A percentile compares a stretch with the other conserved stretches of the same genome.
Conservation (phyloP, 257 asterid species). For the Verbena officinalis region DNA sequence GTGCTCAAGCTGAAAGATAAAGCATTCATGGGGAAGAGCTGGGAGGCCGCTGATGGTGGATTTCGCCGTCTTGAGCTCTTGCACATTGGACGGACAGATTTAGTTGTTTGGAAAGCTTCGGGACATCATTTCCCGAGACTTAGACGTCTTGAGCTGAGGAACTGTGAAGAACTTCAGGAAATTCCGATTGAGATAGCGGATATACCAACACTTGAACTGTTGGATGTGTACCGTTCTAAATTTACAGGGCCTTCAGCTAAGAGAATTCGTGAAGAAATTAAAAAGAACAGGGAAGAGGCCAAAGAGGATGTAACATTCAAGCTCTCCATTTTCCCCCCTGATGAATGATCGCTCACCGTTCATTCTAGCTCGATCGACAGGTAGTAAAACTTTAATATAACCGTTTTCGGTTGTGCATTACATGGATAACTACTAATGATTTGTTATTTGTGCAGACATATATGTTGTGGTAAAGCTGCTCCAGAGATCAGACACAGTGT, state of each 20-base stretch:
- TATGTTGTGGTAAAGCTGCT: too few relatives aligned
- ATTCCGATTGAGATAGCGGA: constrained; percentile 23
- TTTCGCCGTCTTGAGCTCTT: constrained; percentile 24
- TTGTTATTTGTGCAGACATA: too few relatives aligned
- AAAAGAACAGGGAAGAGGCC: background rate
- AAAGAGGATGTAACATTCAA: too few relatives aligned
- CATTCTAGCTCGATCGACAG: background rate
- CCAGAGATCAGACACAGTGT: too few relatives aligned
- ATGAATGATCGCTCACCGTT: background rate
- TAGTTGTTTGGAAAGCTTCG: constrained; percentile 17
- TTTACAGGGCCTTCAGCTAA: constrained; percentile 8
- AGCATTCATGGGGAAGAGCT: constrained; percentile 13
- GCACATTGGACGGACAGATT: constrained; percentile 30
- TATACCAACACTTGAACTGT: constrained; percentile 6
- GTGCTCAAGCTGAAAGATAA: constrained; percentile 36
- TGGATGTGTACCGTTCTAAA: constrained; percentile 15
- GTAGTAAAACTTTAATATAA: background rate
- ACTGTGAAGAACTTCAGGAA: constrained; percentile 21
- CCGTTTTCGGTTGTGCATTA: background rate
- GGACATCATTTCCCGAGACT: constrained; percentile 19
- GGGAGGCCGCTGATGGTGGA: constrained; percentile 25
- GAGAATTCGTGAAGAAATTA: constrained; percentile 1
- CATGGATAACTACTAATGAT: too few relatives aligned
- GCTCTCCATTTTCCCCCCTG: background rate
- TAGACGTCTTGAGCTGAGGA: constrained; percentile 33